These are phyloP conservation scores for Colletotrichum limetticola DNA, from an alignment of 2,329 filamentous ascomycete species.

Conservation along the genomic window DNA sequence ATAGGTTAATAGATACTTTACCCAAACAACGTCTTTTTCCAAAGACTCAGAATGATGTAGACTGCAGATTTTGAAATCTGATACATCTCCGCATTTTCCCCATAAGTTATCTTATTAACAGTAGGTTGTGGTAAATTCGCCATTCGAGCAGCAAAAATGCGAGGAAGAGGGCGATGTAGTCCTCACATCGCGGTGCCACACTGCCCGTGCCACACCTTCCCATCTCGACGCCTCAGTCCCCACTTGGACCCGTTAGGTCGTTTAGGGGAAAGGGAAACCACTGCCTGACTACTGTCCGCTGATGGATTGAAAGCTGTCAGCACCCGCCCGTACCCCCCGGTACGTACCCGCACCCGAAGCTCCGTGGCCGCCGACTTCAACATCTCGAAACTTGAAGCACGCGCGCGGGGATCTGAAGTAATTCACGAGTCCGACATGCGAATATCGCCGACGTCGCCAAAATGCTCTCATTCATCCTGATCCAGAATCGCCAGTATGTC, in stretches of 20 bases:
- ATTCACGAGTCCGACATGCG: conserved; percentile 16
- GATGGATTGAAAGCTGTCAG: background rate
- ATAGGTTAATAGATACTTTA: no score
- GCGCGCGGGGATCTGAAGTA: conserved; percentile 2
- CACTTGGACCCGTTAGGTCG: background rate
- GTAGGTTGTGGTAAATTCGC: no score
- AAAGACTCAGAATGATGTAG: no score
- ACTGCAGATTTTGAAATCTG: no score
- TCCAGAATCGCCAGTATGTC: conserved; percentile 82
- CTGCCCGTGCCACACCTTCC: no score
- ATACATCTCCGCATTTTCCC: no score
- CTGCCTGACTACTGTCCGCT: background rate
- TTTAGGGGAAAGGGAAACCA: conserved; percentile 4
- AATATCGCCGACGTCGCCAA: conserved; percentile 12
- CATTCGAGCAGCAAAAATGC: no score
- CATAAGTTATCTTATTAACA: no score
- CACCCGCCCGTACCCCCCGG: background rate
- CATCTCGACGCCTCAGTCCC: background rate
- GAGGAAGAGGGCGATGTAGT: no score
- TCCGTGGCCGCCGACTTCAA: conserved; percentile 29
- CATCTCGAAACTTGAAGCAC: conserved; percentile 22
- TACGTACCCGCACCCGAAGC: conserved; percentile 30
- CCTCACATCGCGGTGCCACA: no score
- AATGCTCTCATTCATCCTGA: conserved; percentile 83
- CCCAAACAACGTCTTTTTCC: no score